phyloP scores from a whole-genome alignment of 1,284 basidiomycete genomes.

The Tremellales sp. region DNA sequence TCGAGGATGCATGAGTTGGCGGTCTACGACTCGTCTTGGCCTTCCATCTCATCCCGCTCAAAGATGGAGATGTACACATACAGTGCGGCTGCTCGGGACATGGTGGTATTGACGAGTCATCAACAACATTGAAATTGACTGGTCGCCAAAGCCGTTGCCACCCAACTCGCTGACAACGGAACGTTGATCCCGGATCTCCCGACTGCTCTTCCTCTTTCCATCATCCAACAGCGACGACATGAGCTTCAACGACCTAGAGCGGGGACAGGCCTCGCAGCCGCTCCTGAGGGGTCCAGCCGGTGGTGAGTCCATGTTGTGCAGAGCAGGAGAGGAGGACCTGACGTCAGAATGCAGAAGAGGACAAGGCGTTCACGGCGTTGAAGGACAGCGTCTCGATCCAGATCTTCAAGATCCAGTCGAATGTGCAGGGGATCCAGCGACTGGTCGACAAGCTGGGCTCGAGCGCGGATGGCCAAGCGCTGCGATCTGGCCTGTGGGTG shows the following conservation, averaged over 20 bases:
- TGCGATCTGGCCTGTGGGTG: conserved; percentile 55
- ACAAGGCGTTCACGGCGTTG: conserved; percentile 61
- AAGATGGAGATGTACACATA: too few relatives aligned
- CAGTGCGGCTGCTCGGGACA: background rate
- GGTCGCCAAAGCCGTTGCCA: too few relatives aligned
- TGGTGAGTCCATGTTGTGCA: conserved; percentile 19
- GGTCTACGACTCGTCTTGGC: background rate
- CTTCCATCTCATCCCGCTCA: too few relatives aligned
- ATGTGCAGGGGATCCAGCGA: conserved; percentile 90
- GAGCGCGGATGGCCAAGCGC: conserved; percentile 62
- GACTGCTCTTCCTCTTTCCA: background rate
- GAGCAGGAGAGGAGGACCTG: background rate
- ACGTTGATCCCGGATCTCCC: conserved; percentile 4
- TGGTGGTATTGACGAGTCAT: too few relatives aligned
- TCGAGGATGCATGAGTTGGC: conserved; percentile 32
- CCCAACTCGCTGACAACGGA: background rate
- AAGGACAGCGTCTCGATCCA: conserved; percentile 87
- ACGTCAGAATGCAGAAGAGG: conserved; percentile 25
- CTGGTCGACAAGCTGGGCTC: conserved; percentile 88
- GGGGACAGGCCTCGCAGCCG: conserved; percentile 42
- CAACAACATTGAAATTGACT: too few relatives aligned
- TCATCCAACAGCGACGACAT: conserved; percentile 24
- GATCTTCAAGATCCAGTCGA: conserved; percentile 98
- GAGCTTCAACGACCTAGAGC: conserved; percentile 54
- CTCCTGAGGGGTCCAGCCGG: conserved; percentile 23